These are phyloP conservation scores for Eucalyptus cladocalyx DNA, from an alignment of 345 rosid genomes.

Conservation along the genomic window DNA sequence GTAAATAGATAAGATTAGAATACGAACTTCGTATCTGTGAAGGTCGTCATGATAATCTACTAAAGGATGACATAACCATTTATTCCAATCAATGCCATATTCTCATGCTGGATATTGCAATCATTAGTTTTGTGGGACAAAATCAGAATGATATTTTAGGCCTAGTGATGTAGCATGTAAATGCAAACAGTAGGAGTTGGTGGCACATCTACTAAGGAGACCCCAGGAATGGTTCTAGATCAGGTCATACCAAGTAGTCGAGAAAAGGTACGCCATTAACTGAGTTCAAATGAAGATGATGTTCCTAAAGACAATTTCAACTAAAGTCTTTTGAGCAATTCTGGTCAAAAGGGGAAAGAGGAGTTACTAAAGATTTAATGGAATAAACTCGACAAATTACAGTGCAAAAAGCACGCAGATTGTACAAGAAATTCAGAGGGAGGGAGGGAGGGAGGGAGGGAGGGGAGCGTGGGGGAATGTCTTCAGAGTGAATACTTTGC, in stretches of 20 bases:
- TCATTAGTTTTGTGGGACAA: neutral
- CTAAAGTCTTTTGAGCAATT: neutral
- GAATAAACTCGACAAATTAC: neutral
- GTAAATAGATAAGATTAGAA: neutral
- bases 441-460: neutral
- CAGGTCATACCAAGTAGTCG: neutral
- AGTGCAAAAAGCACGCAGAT: neutral
- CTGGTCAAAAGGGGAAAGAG: neutral
- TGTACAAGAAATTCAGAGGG: neutral
- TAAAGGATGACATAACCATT: neutral
- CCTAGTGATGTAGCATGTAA: neutral
- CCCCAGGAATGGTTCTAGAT: neutral
- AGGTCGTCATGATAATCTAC: neutral
- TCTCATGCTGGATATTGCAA: neutral
- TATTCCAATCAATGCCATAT: neutral
- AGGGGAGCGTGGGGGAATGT: neutral
- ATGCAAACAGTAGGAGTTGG: neutral
- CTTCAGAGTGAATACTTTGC: neutral
- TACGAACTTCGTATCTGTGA: neutral
- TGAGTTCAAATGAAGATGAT: neutral
- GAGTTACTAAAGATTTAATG: neutral
- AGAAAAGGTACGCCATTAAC: neutral
- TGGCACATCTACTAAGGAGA: neutral
- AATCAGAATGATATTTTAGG: neutral
- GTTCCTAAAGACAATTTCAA: neutral